phyloP scores from a whole-genome alignment of 441 rosid species.

The Codiaeum variegatum region DNA sequence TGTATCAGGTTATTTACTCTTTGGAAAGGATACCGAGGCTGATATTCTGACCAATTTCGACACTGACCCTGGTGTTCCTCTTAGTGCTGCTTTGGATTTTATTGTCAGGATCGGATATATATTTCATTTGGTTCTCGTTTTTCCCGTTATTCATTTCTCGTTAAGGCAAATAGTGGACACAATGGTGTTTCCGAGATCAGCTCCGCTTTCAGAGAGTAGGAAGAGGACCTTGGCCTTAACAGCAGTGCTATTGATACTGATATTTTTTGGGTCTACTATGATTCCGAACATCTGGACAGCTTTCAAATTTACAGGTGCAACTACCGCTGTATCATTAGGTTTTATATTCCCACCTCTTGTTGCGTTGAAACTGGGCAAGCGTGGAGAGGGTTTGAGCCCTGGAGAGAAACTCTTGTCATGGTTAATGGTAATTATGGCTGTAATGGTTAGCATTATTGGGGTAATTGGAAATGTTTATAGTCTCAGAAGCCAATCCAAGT shows the following conservation, averaged over 20 bases:
- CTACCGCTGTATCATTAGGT: conserved; percentile 90
- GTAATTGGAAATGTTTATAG: conserved; percentile 68
- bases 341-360: conserved; percentile 85
- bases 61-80: conserved; percentile 66
- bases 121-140: conserved; percentile 86
- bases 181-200: conserved; percentile 57
- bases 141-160: conserved; percentile 92
- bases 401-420: conserved; percentile 54
- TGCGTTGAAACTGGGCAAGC: conserved; percentile 50
- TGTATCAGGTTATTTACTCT: conserved; percentile 80
- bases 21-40: conserved; percentile 73
- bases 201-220: conserved; percentile 71
- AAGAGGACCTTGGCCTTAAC: conserved; percentile 70
- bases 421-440: conserved; percentile 69
- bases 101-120: conserved; percentile 81
- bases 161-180: conserved; percentile 69
- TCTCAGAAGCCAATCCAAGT: conserved; percentile 46
- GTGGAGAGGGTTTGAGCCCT: conserved; percentile 41
- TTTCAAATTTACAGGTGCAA: conserved; percentile 93
- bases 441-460: conserved; percentile 68
- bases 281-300: conserved; percentile 96
- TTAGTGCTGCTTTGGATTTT: conserved; percentile 74
- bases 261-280: conserved; percentile 80
- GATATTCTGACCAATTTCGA: conserved; percentile 85
- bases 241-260: conserved; percentile 46